Conservation (phyloP, 1,284 basidiomycete species). For the Cryptococcus sp. region DNA sequence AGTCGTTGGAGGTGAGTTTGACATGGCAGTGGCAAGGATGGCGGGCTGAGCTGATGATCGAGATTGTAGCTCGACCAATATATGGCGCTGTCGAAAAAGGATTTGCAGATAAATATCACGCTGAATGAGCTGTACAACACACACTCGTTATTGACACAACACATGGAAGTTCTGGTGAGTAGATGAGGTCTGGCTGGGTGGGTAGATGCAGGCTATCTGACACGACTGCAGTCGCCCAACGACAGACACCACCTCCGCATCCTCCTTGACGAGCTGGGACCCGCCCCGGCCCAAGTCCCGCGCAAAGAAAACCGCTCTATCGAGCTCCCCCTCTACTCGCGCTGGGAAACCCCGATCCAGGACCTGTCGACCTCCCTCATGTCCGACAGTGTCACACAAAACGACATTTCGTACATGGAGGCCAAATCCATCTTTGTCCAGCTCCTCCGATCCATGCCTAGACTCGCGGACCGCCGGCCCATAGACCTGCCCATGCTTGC, state of each 20-base stretch:
- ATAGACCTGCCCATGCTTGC: conserved; percentile 87
- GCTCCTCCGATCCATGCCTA: conserved; percentile 89
- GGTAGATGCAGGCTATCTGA: neutral
- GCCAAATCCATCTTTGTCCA: conserved; percentile 99
- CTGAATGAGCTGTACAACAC: conserved; percentile 99
- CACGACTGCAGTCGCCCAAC: conserved; percentile 71
- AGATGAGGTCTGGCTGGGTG: neutral
- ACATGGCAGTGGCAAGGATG: neutral
- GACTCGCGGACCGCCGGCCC: conserved; percentile 75
- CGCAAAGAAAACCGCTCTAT: conserved; percentile 96
- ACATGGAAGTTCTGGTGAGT: conserved; percentile 87
- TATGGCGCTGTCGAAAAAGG: conserved; percentile 99
- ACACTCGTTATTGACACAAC: conserved; percentile 88
- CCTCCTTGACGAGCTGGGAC: conserved; percentile 88
- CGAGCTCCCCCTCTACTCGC: conserved; percentile 87
- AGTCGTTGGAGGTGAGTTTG: conserved; percentile 81
- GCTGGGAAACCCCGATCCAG: conserved; percentile 99
- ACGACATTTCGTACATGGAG: conserved; percentile 99
- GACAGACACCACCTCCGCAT: conserved; percentile 97
- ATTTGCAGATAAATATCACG: conserved; percentile 97
- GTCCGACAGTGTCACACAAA: conserved; percentile 86
- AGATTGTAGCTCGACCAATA: conserved; percentile 92
- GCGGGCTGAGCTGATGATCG: conserved; percentile 1
- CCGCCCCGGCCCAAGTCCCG: conserved; percentile 88
- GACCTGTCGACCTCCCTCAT: conserved; percentile 95